These are phyloP conservation scores for Tricholoma terreum DNA, from an alignment of 768 basidiomycete species.

Conservation along the genomic window DNA sequence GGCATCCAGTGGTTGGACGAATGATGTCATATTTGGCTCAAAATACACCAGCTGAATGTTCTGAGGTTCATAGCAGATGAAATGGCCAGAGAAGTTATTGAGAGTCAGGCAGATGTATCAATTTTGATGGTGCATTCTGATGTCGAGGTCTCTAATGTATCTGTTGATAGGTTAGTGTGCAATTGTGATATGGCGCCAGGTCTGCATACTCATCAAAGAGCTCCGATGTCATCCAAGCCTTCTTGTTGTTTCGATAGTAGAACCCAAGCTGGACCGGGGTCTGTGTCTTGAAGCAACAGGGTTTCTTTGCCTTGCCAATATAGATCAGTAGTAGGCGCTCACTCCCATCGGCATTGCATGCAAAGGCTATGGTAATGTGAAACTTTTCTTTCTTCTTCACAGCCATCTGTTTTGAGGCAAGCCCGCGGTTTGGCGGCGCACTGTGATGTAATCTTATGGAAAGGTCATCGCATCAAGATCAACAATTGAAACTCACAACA, in stretches of 20 bases:
- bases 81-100: constrained; percentile 33
- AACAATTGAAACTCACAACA: constrained; percentile 9
- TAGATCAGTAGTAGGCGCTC: constrained; percentile 29
- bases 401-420: constrained; percentile 27
- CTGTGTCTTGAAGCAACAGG: too few relatives aligned
- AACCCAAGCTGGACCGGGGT: too few relatives aligned
- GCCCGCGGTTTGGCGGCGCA: constrained; percentile 27
- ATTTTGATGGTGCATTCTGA: constrained; percentile 15
- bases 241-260: too few relatives aligned
- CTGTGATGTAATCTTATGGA: constrained; percentile 1
- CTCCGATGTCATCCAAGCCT: constrained; percentile 31
- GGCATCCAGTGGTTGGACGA: too few relatives aligned
- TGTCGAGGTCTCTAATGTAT: too few relatives aligned
- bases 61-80: too few relatives aligned
- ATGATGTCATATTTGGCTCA: too few relatives aligned
- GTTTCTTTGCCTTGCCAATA: too few relatives aligned
- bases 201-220: constrained; percentile 33
- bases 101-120: constrained; percentile 23
- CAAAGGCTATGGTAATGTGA: too few relatives aligned
- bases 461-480: not conserved
- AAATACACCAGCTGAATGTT: too few relatives aligned
- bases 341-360: too few relatives aligned
- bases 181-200: constrained; percentile 4
- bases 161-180: not conserved
- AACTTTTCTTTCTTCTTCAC: too few relatives aligned